Evolutionary conservation across 441 rosid genomes (phyloP).

Genomic region (Brassica balearica): DNA sequence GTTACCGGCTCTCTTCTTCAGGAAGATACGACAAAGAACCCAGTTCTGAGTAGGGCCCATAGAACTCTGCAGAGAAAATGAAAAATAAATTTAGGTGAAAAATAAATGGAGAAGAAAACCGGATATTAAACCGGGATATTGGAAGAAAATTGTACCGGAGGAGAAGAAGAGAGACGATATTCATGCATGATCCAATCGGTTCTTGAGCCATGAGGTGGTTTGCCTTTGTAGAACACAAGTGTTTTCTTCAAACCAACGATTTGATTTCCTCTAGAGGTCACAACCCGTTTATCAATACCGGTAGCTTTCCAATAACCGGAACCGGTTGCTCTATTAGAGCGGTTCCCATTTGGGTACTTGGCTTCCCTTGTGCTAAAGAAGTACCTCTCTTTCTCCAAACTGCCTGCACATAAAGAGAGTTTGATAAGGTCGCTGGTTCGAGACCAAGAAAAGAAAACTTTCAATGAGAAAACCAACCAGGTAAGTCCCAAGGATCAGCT

Average conservation of each 20-base stretch:
- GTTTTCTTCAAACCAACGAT: constrained; percentile 95
- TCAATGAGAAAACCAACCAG: constrained; percentile 59
- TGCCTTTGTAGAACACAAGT: constrained; percentile 93
- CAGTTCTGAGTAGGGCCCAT: constrained; percentile 66
- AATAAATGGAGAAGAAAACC: constrained; percentile 13
- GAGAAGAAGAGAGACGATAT: constrained; percentile 65
- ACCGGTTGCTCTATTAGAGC: constrained; percentile 88
- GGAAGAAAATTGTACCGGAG: constrained; percentile 44
- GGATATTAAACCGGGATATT: constrained; percentile 18
- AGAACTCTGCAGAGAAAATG: constrained; percentile 49
- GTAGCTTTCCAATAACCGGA: constrained; percentile 99
- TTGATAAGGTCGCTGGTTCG: constrained; percentile 7
- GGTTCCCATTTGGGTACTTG: constrained; percentile 91
- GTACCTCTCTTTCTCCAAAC: constrained; percentile 73
- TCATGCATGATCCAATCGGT: constrained; percentile 99
- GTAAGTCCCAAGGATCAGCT: constrained; percentile 98
- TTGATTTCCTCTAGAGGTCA: constrained; percentile 61
- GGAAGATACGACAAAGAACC: constrained; percentile 93
- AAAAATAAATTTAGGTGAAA: constrained; percentile 19
- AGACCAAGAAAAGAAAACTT: background rate
- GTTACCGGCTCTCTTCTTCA: constrained; percentile 74
- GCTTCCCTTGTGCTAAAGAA: constrained; percentile 94
- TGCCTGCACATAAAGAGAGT: constrained; percentile 27
- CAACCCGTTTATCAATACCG: constrained; percentile 82
- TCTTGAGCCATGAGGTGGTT: constrained; percentile 82